phyloP scores from a whole-genome alignment of 2,329 filamentous ascomycete species.

The Cadophora malorum region DNA sequence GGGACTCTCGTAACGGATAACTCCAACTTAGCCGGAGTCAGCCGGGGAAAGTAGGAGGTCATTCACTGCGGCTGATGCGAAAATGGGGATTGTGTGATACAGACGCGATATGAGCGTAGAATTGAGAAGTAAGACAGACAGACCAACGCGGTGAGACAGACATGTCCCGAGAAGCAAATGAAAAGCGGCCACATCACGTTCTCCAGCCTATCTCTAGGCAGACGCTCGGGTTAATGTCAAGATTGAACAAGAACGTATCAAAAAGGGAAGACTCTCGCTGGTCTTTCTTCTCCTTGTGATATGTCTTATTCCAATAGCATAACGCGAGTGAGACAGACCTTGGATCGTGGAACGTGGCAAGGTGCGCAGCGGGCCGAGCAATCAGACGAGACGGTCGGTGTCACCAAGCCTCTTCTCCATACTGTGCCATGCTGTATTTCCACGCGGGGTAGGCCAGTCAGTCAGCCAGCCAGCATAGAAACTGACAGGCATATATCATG shows the following conservation, averaged over 20 bases:
- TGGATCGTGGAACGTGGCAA: slow-evolving; percentile 18
- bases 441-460: slow-evolving; percentile 5
- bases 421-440: slow-evolving; percentile 6
- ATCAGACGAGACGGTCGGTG: slow-evolving; percentile 1
- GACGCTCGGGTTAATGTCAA: background rate
- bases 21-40: background rate
- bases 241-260: too few species aligned
- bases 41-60: background rate
- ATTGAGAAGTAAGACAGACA: slow-evolving; percentile 6
- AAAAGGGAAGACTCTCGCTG: background rate
- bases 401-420: background rate
- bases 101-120: background rate
- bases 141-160: slow-evolving; percentile 12
- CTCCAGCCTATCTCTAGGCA: background rate
- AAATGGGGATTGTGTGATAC: background rate
- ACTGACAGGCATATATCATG: background rate
- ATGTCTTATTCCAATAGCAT: background rate
- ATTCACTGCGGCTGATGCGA: background rate
- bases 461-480: background rate
- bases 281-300: background rate
- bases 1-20: background rate
- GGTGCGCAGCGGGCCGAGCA: slow-evolving; percentile 13
- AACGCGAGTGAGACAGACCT: background rate
- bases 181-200: slow-evolving; percentile 14
- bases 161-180: slow-evolving; percentile 13